Conservation (phyloP, 495 filamentous ascomycete species). For the Xylaria palmicola region DNA sequence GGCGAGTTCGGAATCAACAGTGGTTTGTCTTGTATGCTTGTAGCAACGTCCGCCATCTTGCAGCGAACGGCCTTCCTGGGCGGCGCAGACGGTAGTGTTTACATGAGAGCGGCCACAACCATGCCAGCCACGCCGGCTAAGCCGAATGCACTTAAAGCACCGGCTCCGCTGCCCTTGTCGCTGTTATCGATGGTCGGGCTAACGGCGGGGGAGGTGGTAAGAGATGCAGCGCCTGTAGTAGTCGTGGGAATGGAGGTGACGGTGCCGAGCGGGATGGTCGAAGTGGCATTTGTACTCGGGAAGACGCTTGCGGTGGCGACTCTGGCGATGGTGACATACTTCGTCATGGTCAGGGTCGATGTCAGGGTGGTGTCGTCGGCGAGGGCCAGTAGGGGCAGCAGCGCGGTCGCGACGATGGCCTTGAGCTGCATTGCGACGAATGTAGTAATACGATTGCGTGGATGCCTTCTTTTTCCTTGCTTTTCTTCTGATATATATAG, state of each 20-base stretch:
- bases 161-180: conserved; percentile 37
- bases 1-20: conserved; percentile 35
- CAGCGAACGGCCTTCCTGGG: conserved; percentile 15
- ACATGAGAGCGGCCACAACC: conserved; percentile 47
- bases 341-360: conserved; percentile 51
- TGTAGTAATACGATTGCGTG: conserved; percentile 12
- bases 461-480: conserved; percentile 20
- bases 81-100: conserved; percentile 15
- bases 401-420: conserved; percentile 33
- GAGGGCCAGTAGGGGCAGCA: conserved; percentile 45
- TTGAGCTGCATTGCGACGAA: conserved; percentile 40
- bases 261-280: conserved; percentile 24
- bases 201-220: conserved; percentile 23
- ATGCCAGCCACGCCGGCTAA: conserved; percentile 44
- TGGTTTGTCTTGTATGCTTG: background rate
- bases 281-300: conserved; percentile 23
- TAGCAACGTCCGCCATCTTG: background rate
- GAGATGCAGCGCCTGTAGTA: conserved; percentile 22
- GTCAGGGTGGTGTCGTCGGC: conserved; percentile 45
- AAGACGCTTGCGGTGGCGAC: conserved; percentile 31
- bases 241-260: conserved; percentile 23
- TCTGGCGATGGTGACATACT: conserved; percentile 49
- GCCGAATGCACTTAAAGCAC: conserved; percentile 36
- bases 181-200: conserved; percentile 32
- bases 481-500: background rate